Evolutionary conservation across 2,329 filamentous ascomycete species (phyloP), one percentile per base, ranked within the genome.

Genomic region (Cytospora chrysosperma): DNA sequence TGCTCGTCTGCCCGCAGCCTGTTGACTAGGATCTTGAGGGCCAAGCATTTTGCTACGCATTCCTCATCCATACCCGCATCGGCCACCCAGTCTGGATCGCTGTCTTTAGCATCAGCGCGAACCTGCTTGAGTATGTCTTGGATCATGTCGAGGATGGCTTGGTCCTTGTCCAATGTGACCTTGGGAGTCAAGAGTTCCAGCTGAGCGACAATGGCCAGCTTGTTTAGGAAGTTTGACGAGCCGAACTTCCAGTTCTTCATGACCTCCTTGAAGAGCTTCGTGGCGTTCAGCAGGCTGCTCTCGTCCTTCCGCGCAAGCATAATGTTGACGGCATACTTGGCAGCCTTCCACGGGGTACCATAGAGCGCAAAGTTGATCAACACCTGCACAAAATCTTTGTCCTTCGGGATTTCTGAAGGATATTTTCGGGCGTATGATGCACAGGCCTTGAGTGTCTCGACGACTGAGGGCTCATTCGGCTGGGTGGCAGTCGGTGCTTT

Each of bases 241-340:
- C 87, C 91, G 68, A 92, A 93, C 3, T 83, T 81, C 81, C 91
- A 93, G 57, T 87, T 84, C 68, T 91, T 87, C 68, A 91, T 85
- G 64, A 89, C 89, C 72, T 89, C 90, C 61, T 89, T 85, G 9
- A 97, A 77, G 13, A 99, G 82, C 69, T 96, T 93, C 59, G 89
- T 93, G 9, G 92, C 91, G 65, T 92, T 91, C 78, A 96, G 89
- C 71, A 93, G 77, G 68, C 82, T 90, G 74, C 92, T 95, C 69
- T 86, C 86, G 26, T 86, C 82, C 53, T 81, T 81, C 69, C 88
- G 88, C 40, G 91, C 88, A 76, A 97, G 86, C 60, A 99, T 82
- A 68, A 99, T 93, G 30, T 92, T 93, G 56, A 98, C 88, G 0
- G 95, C 95, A 77, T 98, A 93, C 76, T 99, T 99, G 26, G 94